Percentiles rank a stretch among this genome's conserved stretches.
Conservation (phyloP, 345 rosid genomes). For the Citrus glauca region DNA sequence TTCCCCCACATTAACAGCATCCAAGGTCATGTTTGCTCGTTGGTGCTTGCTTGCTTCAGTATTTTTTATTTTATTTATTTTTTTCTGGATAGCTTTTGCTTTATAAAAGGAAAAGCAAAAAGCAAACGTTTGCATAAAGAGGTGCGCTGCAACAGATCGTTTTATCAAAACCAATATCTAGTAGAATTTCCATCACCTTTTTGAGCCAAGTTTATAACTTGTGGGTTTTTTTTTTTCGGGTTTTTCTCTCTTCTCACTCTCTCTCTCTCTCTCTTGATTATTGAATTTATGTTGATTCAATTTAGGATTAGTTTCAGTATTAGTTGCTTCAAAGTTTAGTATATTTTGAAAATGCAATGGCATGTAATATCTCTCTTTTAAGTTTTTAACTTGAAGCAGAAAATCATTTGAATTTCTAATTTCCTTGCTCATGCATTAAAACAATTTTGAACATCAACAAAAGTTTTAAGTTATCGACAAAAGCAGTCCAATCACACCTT, state of each 20-base stretch:
- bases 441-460: neutral
- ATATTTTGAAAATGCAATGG: no score
- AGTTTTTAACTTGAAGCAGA: neutral
- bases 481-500: neutral
- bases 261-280: no score
- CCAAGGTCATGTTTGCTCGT: slow-evolving; percentile 28
- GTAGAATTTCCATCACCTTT: slow-evolving; percentile 26
- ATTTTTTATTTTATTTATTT: slow-evolving; percentile 7
- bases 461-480: neutral
- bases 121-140: slow-evolving; percentile 35
- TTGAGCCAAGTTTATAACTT: slow-evolving; percentile 11
- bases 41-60: neutral
- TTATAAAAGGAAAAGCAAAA: slow-evolving; percentile 46
- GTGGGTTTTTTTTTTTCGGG: neutral
- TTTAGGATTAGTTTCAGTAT: no score
- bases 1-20: slow-evolving; percentile 29
- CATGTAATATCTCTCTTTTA: no score
- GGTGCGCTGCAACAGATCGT: neutral
- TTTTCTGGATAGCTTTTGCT: slow-evolving; percentile 37
- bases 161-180: slow-evolving; percentile 15
- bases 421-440: no score
- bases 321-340: no score
- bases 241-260: no score
- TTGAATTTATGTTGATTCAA: no score
- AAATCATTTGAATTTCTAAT: neutral